Base-by-base conservation (phyloP, 2,329 filamentous ascomycete species). In the Xylariales sp. region DNA sequence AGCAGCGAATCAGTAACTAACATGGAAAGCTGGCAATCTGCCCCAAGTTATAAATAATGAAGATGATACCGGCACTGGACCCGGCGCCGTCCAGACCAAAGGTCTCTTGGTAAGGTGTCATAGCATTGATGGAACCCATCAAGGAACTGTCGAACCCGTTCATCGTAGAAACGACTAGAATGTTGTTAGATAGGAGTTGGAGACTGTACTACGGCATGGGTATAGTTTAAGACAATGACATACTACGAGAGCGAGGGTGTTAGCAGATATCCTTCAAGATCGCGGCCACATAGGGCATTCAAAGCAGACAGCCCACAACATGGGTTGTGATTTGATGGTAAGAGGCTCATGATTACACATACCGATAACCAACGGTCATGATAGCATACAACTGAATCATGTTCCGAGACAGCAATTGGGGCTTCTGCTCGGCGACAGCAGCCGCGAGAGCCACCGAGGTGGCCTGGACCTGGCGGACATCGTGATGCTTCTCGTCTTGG, bases 101-200 rank as follows among this genome's bases (percentile, higher is more conserved):
- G 4, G 66, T 70, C 1, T 55, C 42, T 38, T 74, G 72, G 47
- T 75, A 78, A 1, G 64, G 54, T 0, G 60, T 34, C 65, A 76
- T 75, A 32, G 70, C 70, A 42, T 76, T 75, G 43, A 78, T 73
- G 5, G 67, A 62, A 8, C 61, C 58, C 51, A 70, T 65, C 34
- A 81, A 65, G 19, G 70, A 74, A 25, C 74, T 74, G 46, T 81
- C 76, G 45, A 73, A 79, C 19, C 75, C 75, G 52, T 77, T 76
- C 65, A 72, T 69, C 7, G 70, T 75, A 17, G 68, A 71, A 42
- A 65, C 58, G 11, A 66, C 35, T 38, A 19, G 5, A 8, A 20
- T 24, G 14, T 23, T n/a, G n/a, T n/a, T n/a, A n/a, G n/a, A n/a
- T n/a, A n/a, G n/a, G n/a, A n/a, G n/a, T n/a, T n/a, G n/a, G n/a